Evolutionary conservation across 495 filamentous ascomycete species (phyloP), one percentile per base, ranked within the genome.

Genomic region (Sordaria brevicollis): DNA sequence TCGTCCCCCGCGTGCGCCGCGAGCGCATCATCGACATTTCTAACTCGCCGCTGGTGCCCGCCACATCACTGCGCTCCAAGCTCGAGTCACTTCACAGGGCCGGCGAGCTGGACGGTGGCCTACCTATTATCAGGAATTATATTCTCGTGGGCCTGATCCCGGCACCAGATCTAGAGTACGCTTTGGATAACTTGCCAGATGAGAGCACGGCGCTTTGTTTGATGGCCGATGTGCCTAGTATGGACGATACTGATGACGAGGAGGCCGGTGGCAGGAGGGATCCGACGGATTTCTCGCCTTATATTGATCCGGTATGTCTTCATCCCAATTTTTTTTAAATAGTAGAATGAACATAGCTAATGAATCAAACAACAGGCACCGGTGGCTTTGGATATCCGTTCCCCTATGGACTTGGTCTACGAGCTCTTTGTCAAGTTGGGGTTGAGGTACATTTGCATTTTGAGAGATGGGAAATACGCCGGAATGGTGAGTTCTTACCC

Each of bases 361-460:
- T 13, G 3, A 29, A 29, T 37, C n/a, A 2, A 13, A 29, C 9
- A 31, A 49, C 10, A 88, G 86, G 91, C 94, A 29, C 95, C 95
- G 2, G 83, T 99, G 17, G 88, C 94, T 7, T 82, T 99, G 31
- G 95, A 98, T 76, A 90, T 96, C 35, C 87, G 90, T 74, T 94
- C 90, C 2, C 93, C 95, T 2, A 95, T 99, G 85, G 94, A 99
- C 78, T 78, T 98, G 67, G 95, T 97, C 41, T 97, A 97, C 73
- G 94, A 99, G 77, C 96, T 93, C 74, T 99, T 98, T 81, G 92
- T 92, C 54, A 99, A 99, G 79, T 82, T 99, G 19, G 95, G 95
- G 1, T 78, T 99, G 71, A 84, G 95, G 69, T 98, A 97, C 79
- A 89, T 99, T 54, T 98, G 95, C 80, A 93, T 97, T 21, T 79